Percentiles rank a stretch among this genome's conserved stretches.
Evolutionary conservation across 2,329 filamentous ascomycete species (phyloP).

Genomic region (Calonectria fujianensis): DNA sequence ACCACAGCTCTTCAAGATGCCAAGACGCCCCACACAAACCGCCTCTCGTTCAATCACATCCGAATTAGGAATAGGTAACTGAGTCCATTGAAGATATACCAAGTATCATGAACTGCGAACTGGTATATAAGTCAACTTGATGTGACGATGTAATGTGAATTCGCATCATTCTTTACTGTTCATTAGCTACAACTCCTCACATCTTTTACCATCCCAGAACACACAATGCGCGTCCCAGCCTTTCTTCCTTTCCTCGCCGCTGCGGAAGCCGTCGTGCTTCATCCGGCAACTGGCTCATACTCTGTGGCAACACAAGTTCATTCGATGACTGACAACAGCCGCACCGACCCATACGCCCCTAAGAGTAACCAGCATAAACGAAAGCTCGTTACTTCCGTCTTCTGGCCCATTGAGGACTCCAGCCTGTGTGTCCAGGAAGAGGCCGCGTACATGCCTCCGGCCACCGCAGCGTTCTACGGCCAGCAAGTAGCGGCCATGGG

Average conservation of each 20-base stretch:
- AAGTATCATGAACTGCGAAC: neutral
- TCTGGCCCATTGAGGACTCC: conserved; percentile 55
- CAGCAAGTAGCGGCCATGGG: conserved; percentile 52
- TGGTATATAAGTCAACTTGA: conserved; percentile 5
- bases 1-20: no score
- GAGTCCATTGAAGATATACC: conserved; percentile 1
- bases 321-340: conserved; percentile 56
- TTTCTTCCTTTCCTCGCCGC: conserved; percentile 44
- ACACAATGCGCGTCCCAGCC: conserved; percentile 46
- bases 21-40: conserved; percentile 7
- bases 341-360: conserved; percentile 57
- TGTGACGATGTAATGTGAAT: neutral
- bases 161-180: neutral
- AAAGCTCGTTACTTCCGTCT: conserved; percentile 57
- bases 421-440: conserved; percentile 46
- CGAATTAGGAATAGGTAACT: neutral
- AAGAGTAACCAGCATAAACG: conserved; percentile 49
- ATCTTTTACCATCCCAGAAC: neutral
- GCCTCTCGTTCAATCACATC: conserved; percentile 45
- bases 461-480: conserved; percentile 57
- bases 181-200: neutral
- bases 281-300: conserved; percentile 56
- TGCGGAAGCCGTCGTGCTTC: conserved; percentile 51
- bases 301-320: conserved; percentile 53
- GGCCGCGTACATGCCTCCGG: conserved; percentile 60